Evolutionary conservation across 805 yeast genomes (phyloP), one percentile per base, ranked within the genome.

Genomic region (Kockiozyma suomiensis): DNA sequence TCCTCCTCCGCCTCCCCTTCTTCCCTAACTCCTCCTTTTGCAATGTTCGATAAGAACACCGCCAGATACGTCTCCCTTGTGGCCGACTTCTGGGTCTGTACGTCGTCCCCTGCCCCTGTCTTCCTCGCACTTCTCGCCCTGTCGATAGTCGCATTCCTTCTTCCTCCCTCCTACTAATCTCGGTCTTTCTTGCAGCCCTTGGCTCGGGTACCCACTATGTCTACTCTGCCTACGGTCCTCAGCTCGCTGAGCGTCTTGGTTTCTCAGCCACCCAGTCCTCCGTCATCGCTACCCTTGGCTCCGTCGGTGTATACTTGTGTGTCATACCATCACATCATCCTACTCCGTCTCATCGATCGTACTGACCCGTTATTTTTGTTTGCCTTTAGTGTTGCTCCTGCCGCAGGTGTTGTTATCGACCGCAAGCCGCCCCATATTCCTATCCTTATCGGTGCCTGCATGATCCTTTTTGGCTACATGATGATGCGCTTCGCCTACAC

Each of bases 211-310:
- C 94, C 1, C 75, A 87, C 68, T 88, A 88, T 72, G 75, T 88
- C 48, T 88, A 85, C 73, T 84, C 89, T 7, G 88, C 90, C 0
- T 88, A 84, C 71, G 86, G 90, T 40, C 93, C 96, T 0, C 94
- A 88, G 70, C 77, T 87, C 56, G 88, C 91, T 0, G 72, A 72
- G 30, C 77, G 78, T 53, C 78, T 88, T 54, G 74, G 74, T 21
- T 82, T 88, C 66, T 70, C 82, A 0, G 90, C 88, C 1, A 78
- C 88, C 0, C 81, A 85, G 54, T 78, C 88, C 3, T 83, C 91
- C 3, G 70, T 79, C 30, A 79, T 88, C 2, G 92, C 90, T 1
- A 80, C 87, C 68, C 71, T 81, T 6, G 96, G 93, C 1, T 82
- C 86, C 35, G 73, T 87, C 40, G 90, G 92, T 0, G 76, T 77